Base-by-base conservation (phyloP, 768 basidiomycete genomes). In the Phaeolepiota aurea region DNA sequence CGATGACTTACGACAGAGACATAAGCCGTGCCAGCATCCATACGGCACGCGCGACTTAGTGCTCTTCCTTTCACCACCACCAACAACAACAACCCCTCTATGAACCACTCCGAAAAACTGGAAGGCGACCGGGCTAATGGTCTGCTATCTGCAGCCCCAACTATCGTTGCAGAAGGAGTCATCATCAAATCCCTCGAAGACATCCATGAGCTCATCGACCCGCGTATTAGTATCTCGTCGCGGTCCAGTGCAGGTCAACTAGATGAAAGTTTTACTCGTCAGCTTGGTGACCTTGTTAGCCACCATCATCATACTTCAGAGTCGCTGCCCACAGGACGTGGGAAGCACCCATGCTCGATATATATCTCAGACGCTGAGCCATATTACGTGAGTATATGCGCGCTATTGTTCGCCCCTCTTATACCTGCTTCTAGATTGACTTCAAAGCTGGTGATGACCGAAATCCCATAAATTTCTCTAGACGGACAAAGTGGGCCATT, bases 401-500 rank as follows among this genome's bases (percentile, higher is more conserved):
- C n/a, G n/a, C n/a, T n/a, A n/a, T n/a, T n/a, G n/a, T n/a, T n/a
- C n/a, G n/a, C n/a, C n/a, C n/a, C n/a, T n/a, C n/a, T n/a, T n/a
- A n/a, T n/a, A n/a, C n/a, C 9, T 15, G 33, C 14, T 70, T 0
- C 21, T 3, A 57, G 56, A 43, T 57, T n/a, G 53, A 53, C 7
- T 58, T 57, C 23, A 43, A 47, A 14, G 45, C 44, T 31, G 50
- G 44, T 16, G 57, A 57, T 37, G 21, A 38, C 32, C 49, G 55
- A 11, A 54, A 59, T 39, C 71, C 72, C 15, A 35, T 56, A 14
- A 64, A 69, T 40, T 72, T 68, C 43, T 51, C 59, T 7, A 23
- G 44, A 10, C 32, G 51, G 2, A 66, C 53, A 43, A 75, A 73
- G 59, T 74, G 73, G 61, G 44, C 46, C 12, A 72, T 74, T 41